phyloP scores from a whole-genome alignment of 2,329 filamentous ascomycete genomes.

The Proliferodiscus dingleyae region DNA sequence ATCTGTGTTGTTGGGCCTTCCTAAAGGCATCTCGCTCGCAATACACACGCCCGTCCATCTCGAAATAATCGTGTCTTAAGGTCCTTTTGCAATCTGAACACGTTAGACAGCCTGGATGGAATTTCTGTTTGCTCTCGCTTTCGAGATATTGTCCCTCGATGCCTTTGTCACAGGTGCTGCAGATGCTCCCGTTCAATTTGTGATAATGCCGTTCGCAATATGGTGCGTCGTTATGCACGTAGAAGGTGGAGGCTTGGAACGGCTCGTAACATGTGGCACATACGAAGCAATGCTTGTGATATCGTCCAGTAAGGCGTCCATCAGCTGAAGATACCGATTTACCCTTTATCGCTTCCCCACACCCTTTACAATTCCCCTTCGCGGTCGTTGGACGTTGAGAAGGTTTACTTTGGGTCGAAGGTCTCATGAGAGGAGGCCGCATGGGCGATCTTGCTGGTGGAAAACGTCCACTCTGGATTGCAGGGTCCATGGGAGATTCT shows the following conservation, averaged over 20 bases:
- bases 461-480: conserved; percentile 37
- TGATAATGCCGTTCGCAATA: conserved; percentile 95
- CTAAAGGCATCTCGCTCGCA: conserved; percentile 77
- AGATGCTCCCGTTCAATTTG: conserved; percentile 81
- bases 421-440: conserved; percentile 5
- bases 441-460: conserved; percentile 28
- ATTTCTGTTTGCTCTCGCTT: conserved; percentile 71
- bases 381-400: conserved; percentile 19
- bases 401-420: conserved; percentile 6
- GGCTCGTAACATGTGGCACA: conserved; percentile 78
- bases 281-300: conserved; percentile 92
- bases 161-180: conserved; percentile 70
- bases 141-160: conserved; percentile 95
- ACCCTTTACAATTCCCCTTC: conserved; percentile 74
- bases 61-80: conserved; percentile 83
- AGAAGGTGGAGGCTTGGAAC: conserved; percentile 86
- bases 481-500: conserved; percentile 44
- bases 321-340: conserved; percentile 94
- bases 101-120: conserved; percentile 81
- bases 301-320: conserved; percentile 84
- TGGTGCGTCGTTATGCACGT: conserved; percentile 80
- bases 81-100: conserved; percentile 73
- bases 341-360: conserved; percentile 70
- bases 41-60: conserved; percentile 73
- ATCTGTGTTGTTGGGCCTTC: conserved; percentile 24